Evolutionary conservation across 1,284 basidiomycete genomes (phyloP), one percentile per base, ranked within the genome.

Genomic region (Cryptococcus amylolentus): DNA sequence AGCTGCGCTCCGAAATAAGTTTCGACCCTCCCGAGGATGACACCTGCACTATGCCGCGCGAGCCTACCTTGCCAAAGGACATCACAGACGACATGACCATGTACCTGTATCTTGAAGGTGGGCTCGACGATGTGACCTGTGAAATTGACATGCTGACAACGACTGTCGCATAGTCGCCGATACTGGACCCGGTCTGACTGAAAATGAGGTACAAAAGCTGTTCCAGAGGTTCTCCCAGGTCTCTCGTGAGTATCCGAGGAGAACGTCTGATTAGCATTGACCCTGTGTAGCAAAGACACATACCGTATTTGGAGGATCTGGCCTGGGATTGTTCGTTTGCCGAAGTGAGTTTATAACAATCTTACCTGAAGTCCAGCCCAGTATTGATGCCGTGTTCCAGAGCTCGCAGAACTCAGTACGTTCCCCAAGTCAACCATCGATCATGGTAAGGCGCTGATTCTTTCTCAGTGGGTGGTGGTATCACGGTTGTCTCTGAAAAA

Each of bases 191-290:
- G 73, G 73, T 7, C 51, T 76, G 39, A 64, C 63, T 3, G 56
- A 63, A 8, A 62, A 64, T 9, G 70, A 70, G 49, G 53, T 72
- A 14, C 60, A 65, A 12, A 54, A 65, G 49, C 64, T 74, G 9
- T 73, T 73, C 64, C 67, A 69, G 52, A 57, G 68, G 14, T 76
- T 76, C 60, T 68, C 63, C 23, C 71, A 72, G 42, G 70, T 68
- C 6, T 67, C 62, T 26, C 67, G 63, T 65, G 41, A 60, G 66
- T 60, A 18, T n/a, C 10, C 47, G 20, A 16, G 16, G 31, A 18
- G 4, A 26, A 6, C 45, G 16, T 20, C 10, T 31, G 31, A 37
- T 41, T 26, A 18, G 5, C 14, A 47, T 41, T 41, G 26, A 43
- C 42, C n/a, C 13, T 40, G 7, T 35, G 38, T 48, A 54, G 62